These are phyloP conservation scores for Berkeleyomyces rouxiae DNA, from an alignment of 2,329 filamentous ascomycete species.

Conservation along the genomic window DNA sequence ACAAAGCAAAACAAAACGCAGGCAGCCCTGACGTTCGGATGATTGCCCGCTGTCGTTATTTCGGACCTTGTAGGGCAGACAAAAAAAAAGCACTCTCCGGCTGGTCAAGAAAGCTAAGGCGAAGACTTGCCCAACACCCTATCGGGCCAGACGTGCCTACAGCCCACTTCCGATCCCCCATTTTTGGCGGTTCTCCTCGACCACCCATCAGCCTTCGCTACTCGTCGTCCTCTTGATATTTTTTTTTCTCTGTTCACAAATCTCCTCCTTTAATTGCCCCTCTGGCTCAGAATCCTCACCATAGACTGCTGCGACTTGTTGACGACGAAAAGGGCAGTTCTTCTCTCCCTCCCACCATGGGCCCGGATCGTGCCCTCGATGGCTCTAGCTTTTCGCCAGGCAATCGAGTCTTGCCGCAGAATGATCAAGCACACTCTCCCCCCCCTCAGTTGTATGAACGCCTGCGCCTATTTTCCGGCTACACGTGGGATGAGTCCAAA, in stretches of 20 bases:
- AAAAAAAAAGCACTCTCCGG: background rate
- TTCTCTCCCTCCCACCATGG: constrained; percentile 3
- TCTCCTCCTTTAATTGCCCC: background rate
- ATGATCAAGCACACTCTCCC: constrained; percentile 22
- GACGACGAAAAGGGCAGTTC: background rate
- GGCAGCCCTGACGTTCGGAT: background rate
- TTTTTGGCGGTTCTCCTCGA: background rate
- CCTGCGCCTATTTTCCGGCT: constrained; percentile 54
- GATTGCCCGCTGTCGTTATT: background rate
- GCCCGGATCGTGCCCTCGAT: constrained; percentile 12
- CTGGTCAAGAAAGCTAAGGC: background rate
- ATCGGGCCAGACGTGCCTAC: background rate
- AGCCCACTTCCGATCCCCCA: background rate
- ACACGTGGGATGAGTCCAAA: constrained; percentile 55
- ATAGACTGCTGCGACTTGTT: background rate
- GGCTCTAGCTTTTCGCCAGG: constrained; percentile 6
- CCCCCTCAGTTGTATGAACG: constrained; percentile 56
- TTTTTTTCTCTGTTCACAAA: background rate
- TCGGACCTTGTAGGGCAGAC: background rate
- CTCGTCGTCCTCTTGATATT: background rate
- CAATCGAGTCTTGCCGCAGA: background rate
- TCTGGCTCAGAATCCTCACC: background rate
- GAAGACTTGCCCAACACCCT: background rate
- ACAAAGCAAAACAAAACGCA: background rate
- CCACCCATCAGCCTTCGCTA: background rate